Percentiles rank a stretch among this genome's conserved stretches.
Evolutionary conservation across 306 rosid species (phyloP).

Genomic region (Trifolium fragiferum): DNA sequence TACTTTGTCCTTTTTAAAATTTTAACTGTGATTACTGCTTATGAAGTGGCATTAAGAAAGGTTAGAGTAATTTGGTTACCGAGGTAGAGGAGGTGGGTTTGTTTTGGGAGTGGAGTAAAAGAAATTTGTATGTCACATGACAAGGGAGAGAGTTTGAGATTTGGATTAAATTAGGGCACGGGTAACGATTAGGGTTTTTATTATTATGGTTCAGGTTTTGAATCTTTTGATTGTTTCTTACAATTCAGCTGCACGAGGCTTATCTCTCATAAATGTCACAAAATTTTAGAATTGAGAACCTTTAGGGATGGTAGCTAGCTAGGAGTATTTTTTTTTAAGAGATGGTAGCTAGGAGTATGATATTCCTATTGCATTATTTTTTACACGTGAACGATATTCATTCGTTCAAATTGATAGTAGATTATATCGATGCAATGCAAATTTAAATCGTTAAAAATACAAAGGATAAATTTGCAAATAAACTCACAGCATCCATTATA

Average conservation of each 20-base stretch:
- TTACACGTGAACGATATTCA: no score
- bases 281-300: constrained; percentile 42
- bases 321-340: background rate
- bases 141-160: constrained; percentile 41
- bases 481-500: no score
- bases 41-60: constrained; percentile 56
- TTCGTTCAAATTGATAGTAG: no score
- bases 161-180: constrained; percentile 70
- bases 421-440: no score
- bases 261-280: constrained; percentile 52
- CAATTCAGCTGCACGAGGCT: constrained; percentile 61
- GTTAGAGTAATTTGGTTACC: constrained; percentile 62
- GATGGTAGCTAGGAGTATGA: background rate
- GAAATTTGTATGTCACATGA: constrained; percentile 60
- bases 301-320: constrained; percentile 26
- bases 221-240: constrained; percentile 50
- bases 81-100: constrained; percentile 79
- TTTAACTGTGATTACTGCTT: constrained; percentile 41
- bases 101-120: constrained; percentile 83
- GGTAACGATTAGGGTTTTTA: constrained; percentile 67
- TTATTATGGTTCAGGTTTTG: constrained; percentile 54
- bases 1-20: constrained; percentile 40
- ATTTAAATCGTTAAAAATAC: no score
- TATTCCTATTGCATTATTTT: no score
- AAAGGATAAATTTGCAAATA: no score